phyloP scores from a whole-genome alignment of 2,329 filamentous ascomycete species.

The Pestalotiopsis sp. region DNA sequence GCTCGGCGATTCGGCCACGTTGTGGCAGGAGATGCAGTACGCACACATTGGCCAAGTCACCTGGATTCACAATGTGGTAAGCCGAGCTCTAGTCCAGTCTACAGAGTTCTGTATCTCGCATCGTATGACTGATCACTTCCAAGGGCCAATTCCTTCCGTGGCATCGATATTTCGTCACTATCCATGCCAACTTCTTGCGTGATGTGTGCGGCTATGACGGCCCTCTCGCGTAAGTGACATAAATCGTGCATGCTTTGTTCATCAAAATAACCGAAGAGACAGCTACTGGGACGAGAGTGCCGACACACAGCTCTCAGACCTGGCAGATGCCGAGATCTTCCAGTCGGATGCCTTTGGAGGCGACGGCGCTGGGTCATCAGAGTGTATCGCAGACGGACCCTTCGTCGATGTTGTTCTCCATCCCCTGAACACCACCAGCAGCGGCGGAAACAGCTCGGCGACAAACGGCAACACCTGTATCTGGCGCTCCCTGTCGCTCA shows the following conservation, averaged over 20 bases:
- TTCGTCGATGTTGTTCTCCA: background rate
- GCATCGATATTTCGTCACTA: background rate
- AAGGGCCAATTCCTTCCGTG: conserved; percentile 18
- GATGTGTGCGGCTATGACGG: background rate
- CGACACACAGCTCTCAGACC: background rate
- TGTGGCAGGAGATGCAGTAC: conserved; percentile 2
- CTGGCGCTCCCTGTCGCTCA: background rate
- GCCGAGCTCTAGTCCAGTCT: background rate
- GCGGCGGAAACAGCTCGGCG: background rate
- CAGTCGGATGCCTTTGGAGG: background rate
- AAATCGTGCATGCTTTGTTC: too few relatives aligned
- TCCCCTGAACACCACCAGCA: background rate
- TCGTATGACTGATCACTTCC: too few relatives aligned
- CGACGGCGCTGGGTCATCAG: background rate
- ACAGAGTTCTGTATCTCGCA: too few relatives aligned
- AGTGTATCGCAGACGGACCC: background rate
- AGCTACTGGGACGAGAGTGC: background rate
- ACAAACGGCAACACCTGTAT: background rate
- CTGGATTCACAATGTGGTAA: conserved; percentile 4
- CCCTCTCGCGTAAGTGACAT: background rate
- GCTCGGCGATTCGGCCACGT: background rate
- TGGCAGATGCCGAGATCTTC: background rate
- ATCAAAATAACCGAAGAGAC: background rate
- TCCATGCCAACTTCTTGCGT: background rate
- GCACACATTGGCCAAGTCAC: conserved; percentile 1